Base-by-base conservation (phyloP, 2,329 filamentous ascomycete genomes). In the Zasmidium citrigriseum region DNA sequence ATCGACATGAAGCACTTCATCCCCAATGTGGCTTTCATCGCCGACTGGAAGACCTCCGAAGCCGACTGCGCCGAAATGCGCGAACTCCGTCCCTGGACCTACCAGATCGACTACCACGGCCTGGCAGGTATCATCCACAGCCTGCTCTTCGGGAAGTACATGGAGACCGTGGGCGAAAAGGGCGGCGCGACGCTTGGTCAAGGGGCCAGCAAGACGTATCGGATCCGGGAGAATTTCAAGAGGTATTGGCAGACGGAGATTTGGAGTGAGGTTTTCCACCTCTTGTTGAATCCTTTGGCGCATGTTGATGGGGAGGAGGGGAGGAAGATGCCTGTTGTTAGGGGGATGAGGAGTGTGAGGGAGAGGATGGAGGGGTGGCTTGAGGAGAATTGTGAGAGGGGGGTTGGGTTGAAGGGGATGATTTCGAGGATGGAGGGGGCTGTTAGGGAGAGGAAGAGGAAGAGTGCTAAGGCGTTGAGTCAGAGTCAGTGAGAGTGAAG, bases 1-100 rank as follows among this genome's bases (percentile, higher is more conserved):
- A 96, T 99, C 73, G 95, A 99, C 76, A 96, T 97, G 90, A 87
- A 86, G 58, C 87, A 85, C 2, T 99, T 98, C 78, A 76, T 77
- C 2, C 82, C 87, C 0, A 84, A 88, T 45, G 91, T 93, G 11
- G 87, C 88, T 65, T 99, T 99, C 79, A 86, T 98, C 59, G 95
- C 93, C 0, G 95, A 99, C 77, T 99, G 95, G 95, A 90, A 95
- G 75, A 92, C 91, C 0, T 86, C 85, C 16, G 83, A 89, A 22
- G 88, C 91, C 53, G 95, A 99, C 76, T 99, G 95, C 75, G 89
- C 90, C 18, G 95, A 99, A 80, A 96, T 98, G 85, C 89, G 93
- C 48, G 93, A 99, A 77, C 85, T 91, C 57, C 84, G 93, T 1
- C 92, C 93, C 0, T 99, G 95, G 95, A 98, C 93, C 1, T 97